Percentiles rank a stretch among this genome's conserved stretches.
phyloP scores from a whole-genome alignment of 208 protist species.

The Leishmania gerbilli region DNA sequence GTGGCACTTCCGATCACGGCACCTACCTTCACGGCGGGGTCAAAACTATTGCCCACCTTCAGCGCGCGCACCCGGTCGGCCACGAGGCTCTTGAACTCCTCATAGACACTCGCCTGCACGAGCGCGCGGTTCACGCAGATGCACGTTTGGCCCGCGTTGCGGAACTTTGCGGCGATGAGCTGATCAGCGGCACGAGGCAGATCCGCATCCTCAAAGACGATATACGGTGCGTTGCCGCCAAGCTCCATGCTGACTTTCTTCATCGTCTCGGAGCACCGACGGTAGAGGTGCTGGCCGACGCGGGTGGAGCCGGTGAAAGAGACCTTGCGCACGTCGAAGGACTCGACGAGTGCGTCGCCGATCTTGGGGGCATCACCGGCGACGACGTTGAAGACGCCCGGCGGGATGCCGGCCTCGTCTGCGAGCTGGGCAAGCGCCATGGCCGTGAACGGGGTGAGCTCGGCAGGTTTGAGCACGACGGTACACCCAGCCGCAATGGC shows the following conservation, averaged over 20 bases:
- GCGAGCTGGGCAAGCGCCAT: slow-evolving; percentile 75
- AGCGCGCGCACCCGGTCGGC: slow-evolving; percentile 41
- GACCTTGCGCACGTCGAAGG: slow-evolving; percentile 78
- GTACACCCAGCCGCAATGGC: slow-evolving; percentile 92
- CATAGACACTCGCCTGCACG: slow-evolving; percentile 70
- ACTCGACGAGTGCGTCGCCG: slow-evolving; percentile 57
- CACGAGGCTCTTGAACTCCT: slow-evolving; percentile 58
- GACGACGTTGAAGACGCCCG: slow-evolving; percentile 86
- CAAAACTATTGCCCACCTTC: slow-evolving; percentile 79
- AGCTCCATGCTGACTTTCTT: slow-evolving; percentile 90
- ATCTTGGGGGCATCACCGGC: slow-evolving; percentile 72
- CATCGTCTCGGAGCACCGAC: slow-evolving; percentile 59
- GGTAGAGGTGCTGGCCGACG: slow-evolving; percentile 76
- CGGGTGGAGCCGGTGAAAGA: slow-evolving; percentile 88
- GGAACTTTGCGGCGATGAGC: slow-evolving; percentile 75
- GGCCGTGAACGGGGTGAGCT: slow-evolving; percentile 79
- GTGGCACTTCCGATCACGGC: slow-evolving; percentile 61
- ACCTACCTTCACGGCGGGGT: slow-evolving; percentile 50
- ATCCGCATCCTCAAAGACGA: slow-evolving; percentile 92
- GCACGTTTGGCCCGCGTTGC: slow-evolving; percentile 91
- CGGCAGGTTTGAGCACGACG: slow-evolving; percentile 89
- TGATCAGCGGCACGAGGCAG: slow-evolving; percentile 63
- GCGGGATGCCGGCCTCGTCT: slow-evolving; percentile 69
- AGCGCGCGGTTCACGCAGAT: slow-evolving; percentile 84
- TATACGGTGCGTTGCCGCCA: slow-evolving; percentile 92